Evolutionary conservation across 331 rosid species (phyloP), one percentile per base, ranked within the genome.

Genomic region (Stylosanthes scabra): DNA sequence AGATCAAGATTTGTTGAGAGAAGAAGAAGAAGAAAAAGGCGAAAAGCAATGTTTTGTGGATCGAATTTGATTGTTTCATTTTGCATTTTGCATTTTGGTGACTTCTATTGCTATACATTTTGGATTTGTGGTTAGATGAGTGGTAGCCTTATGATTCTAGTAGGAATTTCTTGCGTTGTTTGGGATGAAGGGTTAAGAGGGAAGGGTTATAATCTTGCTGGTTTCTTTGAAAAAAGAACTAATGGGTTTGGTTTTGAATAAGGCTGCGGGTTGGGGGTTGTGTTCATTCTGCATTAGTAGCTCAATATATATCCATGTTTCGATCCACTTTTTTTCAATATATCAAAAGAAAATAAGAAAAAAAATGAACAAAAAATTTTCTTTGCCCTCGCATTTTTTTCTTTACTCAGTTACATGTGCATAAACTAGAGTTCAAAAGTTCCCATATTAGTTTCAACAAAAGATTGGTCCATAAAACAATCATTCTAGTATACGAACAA

Each of bases 201-300:
- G 61, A 57, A 49, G 27, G 58, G 66, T 28, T 28, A 34, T 4
- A 27, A 27, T 62, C 39, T 34, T 76, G 45, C 76, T 44, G 96
- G 86, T 81, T 83, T 76, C 76, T 34, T 8, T 80, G 28, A 60
- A 65, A 71, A 14, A 87, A 84, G 83, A 79, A 88, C 87, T 64
- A 72, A 67, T 66, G 69, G 80, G 75, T 72, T 78, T 65, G 63
- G 80, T 72, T 71, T 78, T 78, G 80, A 84, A 80, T 81, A 72
- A 70, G 61, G 76, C 45, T 39, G n/a, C 54, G 87, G 68, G 45
- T 75, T 5, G 80, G 62, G 52, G 84, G 49, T 1, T 75, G 88
- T 71, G 89, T 90, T 66, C 58, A 39, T 44, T 74, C 12, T 71
- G 9, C 1, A 56, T 52, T 63, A 57, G 50, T 28, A 11, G 74